Conservation (phyloP, 2,329 filamentous ascomycete species). For the Cercospora janseana region DNA sequence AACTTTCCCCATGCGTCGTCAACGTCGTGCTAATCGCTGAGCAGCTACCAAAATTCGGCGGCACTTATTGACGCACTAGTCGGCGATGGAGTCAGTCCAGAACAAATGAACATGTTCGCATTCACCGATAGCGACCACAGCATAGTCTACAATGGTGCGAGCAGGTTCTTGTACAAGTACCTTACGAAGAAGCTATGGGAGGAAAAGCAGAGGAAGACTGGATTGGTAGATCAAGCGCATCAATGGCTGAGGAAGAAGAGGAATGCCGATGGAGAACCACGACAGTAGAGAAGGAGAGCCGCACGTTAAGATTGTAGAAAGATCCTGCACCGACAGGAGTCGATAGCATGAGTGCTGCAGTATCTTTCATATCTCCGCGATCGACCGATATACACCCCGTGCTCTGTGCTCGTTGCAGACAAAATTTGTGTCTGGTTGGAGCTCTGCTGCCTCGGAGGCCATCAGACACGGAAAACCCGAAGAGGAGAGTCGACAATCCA, state of each 20-base stretch:
- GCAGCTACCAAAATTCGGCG: constrained; percentile 61
- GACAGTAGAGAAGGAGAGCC: background rate
- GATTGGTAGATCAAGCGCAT: constrained; percentile 39
- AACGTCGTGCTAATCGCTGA: background rate
- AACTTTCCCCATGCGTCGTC: background rate
- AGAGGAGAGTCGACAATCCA: too few species aligned
- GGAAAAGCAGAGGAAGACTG: constrained; percentile 55
- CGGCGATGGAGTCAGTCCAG: constrained; percentile 56
- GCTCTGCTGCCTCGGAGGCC: too few species aligned
- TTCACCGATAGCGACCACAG: constrained; percentile 66
- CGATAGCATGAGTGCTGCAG: too few species aligned
- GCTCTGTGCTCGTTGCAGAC: too few species aligned
- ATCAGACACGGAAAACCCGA: too few species aligned
- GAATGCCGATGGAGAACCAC: background rate
- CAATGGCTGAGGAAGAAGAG: constrained; percentile 47
- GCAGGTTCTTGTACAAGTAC: constrained; percentile 60
- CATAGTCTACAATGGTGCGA: constrained; percentile 58
- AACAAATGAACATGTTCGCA: constrained; percentile 62
- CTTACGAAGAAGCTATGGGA: constrained; percentile 60
- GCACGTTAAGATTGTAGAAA: background rate
- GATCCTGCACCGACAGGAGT: too few species aligned
- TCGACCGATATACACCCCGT: too few species aligned
- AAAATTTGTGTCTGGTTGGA: too few species aligned
- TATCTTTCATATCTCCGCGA: too few species aligned
- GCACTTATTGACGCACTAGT: constrained; percentile 62